Evolutionary conservation across 306 rosid species (phyloP), one percentile per base, ranked within the genome.

Genomic region (Citrullus mucosospermus): DNA sequence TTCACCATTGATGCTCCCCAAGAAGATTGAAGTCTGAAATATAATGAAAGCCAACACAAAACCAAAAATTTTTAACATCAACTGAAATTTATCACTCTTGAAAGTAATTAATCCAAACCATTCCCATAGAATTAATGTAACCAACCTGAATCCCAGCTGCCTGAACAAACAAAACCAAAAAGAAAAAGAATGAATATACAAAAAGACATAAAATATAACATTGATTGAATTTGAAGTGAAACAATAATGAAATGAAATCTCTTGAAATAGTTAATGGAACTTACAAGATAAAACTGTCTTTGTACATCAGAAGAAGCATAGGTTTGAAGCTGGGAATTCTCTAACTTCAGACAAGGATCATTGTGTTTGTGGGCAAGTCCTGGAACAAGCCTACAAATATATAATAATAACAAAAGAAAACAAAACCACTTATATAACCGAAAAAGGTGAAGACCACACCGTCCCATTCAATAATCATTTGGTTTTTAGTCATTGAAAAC

Each of bases 61-160:
- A 11, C 36, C 28, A 2, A 74, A 10, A 39, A 60, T 3, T 30
- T 17, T 48, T 41, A 50, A 50, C 18, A 12, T 48, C 16, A 48
- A 48, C 5, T 48, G 9, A 12, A 13, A 48, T 12, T 48, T 48
- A 0, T 46, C 2, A 11, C 51, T 46, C 11, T 15, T 48, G 16
- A 53, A 53, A 53, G 20, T 53, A 16, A 0, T 53, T 22, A 18
- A 51, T 15, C 60, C 30, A 30, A 25, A 12, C 6, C 22, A 50
- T 16, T 55, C 59, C 59, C 59, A 55, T 18, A 55, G 28, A 25
- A 0, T 25, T 20, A 8, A 28, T 75, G 25, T 13, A 56, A 28
- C 75, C 65, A 84, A 93, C 98, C 98, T 92, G 85, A 77, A 91
- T 93, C 84, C 94, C 81, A 55, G 97, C 98, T 88, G 87, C 94